phyloP scores from a whole-genome alignment of 352 stramenopile species.

The Blastocystis sp. region DNA sequence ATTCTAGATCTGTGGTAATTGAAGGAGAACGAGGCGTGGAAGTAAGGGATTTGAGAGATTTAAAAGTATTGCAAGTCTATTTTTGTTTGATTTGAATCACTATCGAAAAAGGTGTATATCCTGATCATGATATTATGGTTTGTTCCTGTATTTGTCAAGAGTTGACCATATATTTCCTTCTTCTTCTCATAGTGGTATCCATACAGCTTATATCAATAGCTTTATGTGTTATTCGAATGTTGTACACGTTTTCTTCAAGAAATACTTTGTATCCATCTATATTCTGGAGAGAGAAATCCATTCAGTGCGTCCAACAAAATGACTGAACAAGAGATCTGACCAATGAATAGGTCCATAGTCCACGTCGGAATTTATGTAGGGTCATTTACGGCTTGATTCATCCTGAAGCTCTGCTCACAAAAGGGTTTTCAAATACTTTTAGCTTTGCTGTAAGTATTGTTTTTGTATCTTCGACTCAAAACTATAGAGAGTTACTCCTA shows the following conservation, averaged over 20 bases:
- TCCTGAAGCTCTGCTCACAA: neutral
- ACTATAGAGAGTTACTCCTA: neutral
- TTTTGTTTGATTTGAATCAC: neutral
- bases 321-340: neutral
- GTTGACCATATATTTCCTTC: no score
- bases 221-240: no score
- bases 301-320: neutral
- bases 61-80: neutral
- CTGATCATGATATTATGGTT: no score
- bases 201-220: no score
- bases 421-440: neutral
- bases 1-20: neutral
- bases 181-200: no score
- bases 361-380: neutral
- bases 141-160: no score
- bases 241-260: no score
- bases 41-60: neutral
- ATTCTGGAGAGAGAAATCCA: neutral
- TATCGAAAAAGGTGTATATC: no score
- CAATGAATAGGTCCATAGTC: neutral
- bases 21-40: neutral
- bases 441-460: neutral
- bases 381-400: neutral
- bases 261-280: neutral
- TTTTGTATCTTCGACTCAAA: neutral